These are phyloP conservation scores for Fimicolochytrium jonesii DNA, from an alignment of 192 early-diverging fungal species.

Conservation along the genomic window DNA sequence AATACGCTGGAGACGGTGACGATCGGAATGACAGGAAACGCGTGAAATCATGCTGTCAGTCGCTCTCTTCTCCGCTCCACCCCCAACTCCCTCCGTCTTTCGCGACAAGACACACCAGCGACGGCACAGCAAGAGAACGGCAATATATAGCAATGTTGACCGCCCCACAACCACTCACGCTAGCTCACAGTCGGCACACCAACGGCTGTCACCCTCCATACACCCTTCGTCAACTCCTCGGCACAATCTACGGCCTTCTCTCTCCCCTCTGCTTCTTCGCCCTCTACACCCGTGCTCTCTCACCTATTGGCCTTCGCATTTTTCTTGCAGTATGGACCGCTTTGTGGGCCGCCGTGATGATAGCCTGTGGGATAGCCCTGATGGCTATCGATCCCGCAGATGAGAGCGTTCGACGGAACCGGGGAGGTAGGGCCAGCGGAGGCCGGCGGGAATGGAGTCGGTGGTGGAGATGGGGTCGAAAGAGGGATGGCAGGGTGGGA, in stretches of 20 bases:
- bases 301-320: neutral
- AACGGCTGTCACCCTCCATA: slow-evolving; percentile 17
- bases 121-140: too few species aligned
- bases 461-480: neutral
- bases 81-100: too few species aligned
- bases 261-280: neutral
- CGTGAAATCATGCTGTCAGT: too few species aligned
- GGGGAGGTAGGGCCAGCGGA: neutral
- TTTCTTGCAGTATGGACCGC: neutral
- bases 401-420: neutral
- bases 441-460: neutral
- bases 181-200: too few species aligned
- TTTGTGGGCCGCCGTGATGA: neutral
- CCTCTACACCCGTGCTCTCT: neutral
- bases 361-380: slow-evolving; percentile 7
- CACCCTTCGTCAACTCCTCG: neutral
- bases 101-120: too few species aligned
- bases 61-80: too few species aligned
- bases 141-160: too few species aligned
- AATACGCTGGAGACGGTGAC: too few species aligned
- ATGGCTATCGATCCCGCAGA: slow-evolving; percentile 29
- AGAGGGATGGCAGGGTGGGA: neutral
- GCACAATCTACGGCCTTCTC: neutral
- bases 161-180: too few species aligned
- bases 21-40: too few species aligned